Conservation (phyloP, 2,329 filamentous ascomycete species). For the Monosporascus sp. region DNA sequence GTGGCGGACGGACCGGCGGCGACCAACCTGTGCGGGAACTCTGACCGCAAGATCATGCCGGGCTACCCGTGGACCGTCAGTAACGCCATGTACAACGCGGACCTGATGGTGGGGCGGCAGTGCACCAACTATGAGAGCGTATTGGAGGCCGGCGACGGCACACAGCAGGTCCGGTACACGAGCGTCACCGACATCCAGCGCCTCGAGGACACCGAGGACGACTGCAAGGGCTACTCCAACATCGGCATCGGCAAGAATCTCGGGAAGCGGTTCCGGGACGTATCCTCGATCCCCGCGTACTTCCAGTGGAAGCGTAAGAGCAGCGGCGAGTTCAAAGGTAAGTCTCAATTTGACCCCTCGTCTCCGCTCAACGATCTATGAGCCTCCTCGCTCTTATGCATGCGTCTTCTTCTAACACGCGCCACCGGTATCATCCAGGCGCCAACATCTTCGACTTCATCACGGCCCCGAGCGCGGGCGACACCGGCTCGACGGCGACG, state of each 20-base stretch:
- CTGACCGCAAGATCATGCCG: constrained; percentile 4
- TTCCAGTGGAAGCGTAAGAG: constrained; percentile 3
- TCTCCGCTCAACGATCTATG: background rate
- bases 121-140: constrained; percentile 7
- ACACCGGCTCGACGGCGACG: constrained; percentile 7
- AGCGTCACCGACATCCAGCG: constrained; percentile 5
- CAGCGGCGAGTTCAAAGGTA: constrained; percentile 5
- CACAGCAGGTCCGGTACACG: constrained; percentile 1
- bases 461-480: constrained; percentile 9
- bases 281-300: constrained; percentile 4
- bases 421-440: constrained; percentile 5
- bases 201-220: constrained; percentile 5
- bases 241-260: constrained; percentile 7
- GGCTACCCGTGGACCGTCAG: constrained; percentile 3
- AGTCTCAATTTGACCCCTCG: background rate
- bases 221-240: constrained; percentile 10
- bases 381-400: background rate
- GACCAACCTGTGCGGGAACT: constrained; percentile 4
- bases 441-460: constrained; percentile 20
- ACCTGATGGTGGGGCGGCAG: constrained; percentile 4
- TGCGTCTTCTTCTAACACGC: background rate
- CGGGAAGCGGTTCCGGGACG: background rate
- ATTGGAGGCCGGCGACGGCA: constrained; percentile 2
- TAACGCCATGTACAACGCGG: constrained; percentile 9
- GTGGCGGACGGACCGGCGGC: background rate